These are phyloP conservation scores for Exophiala sp. DNA, from an alignment of 2,329 filamentous ascomycete species.

Conservation along the genomic window DNA sequence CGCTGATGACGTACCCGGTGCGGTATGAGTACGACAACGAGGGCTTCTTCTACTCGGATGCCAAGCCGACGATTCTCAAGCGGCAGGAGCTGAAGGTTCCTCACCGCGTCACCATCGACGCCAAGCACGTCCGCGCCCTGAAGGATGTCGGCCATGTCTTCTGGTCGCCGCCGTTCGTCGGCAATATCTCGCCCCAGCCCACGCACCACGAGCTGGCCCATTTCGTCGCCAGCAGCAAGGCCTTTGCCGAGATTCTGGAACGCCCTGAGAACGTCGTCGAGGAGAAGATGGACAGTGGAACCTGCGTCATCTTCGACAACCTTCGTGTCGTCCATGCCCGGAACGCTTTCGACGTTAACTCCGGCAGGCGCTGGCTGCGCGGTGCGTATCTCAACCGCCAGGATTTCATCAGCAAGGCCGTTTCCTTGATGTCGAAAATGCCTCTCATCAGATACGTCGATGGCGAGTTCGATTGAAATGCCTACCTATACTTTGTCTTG, in stretches of 20 bases:
- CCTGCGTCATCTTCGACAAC: conserved; percentile 94
- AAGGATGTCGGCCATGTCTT: conserved; percentile 44
- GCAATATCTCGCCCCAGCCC: conserved; percentile 39
- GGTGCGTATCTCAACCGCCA: conserved; percentile 75
- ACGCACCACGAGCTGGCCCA: conserved; percentile 6
- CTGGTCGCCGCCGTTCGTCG: conserved; percentile 80
- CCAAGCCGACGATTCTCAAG: conserved; percentile 50
- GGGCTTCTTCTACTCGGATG: conserved; percentile 56
- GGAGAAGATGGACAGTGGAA: conserved; percentile 68
- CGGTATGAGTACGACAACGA: conserved; percentile 54
- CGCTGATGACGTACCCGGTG: conserved; percentile 15
- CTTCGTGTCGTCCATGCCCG: conserved; percentile 74
- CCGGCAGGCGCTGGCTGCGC: conserved; percentile 71
- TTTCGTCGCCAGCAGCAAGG: conserved; percentile 44
- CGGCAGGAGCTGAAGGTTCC: conserved; percentile 10
- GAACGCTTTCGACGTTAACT: conserved; percentile 60
- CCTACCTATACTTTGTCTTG: no score
- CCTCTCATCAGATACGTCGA: conserved; percentile 2
- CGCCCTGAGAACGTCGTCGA: conserved; percentile 56
- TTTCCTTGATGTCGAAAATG: conserved; percentile 10
- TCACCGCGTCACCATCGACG: conserved; percentile 14
- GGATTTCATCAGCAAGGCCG: conserved; percentile 42
- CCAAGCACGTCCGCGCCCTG: conserved; percentile 6
- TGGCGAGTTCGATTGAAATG: not conserved
- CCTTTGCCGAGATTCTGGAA: conserved; percentile 59